Evolutionary conservation across 2,329 filamentous ascomycete genomes (phyloP), one percentile per base, ranked within the genome.

Genomic region (Fusarium napiforme): DNA sequence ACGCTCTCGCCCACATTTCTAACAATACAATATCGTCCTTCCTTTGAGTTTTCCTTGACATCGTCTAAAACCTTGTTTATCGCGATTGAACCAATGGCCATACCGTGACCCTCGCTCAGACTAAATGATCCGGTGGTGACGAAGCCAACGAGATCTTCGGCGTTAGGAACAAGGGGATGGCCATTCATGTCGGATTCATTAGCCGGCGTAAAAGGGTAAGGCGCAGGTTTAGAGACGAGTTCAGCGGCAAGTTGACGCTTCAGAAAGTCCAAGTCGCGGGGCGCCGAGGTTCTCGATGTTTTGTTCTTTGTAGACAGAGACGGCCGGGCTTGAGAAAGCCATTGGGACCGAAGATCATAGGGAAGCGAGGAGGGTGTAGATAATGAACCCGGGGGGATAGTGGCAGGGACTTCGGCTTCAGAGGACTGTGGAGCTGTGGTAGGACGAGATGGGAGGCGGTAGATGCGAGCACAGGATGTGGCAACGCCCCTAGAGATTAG

Each of bases 91-190:
- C 93, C 96, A 67, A 98, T 86, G 1, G 91, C 96, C 21, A 90
- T 91, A 2, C 92, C 93, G 73, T 87, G 89, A 0, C 96, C 96
- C 72, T 93, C 90, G 5, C 90, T 89, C 4, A 98, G 87, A 77
- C 92, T 95, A 80, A 92, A 97, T 57, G 93, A 92, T 0, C 96
- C 96, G 2, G 92, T 93, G 5, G 95, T 98, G 30, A 98, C 91
- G 80, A 97, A 99, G 0, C 96, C 96, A 57, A 98, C 89, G 18
- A 98, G 85, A 79, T 98, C 93, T 28, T 88, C 86, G 70, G 91
- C 90, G 15, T 87, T 86, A 0, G 96, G 96, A n/a, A 95, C 90
- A 1, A 90, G 79, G 2, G 92, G 92, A 74, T 93, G 90, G 1
- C 85, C 84, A 30, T 82, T 79, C 82, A 87, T 79, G 70, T 82